phyloP scores from a whole-genome alignment of 805 yeast genomes.

The Starmerella gropengiesseri region DNA sequence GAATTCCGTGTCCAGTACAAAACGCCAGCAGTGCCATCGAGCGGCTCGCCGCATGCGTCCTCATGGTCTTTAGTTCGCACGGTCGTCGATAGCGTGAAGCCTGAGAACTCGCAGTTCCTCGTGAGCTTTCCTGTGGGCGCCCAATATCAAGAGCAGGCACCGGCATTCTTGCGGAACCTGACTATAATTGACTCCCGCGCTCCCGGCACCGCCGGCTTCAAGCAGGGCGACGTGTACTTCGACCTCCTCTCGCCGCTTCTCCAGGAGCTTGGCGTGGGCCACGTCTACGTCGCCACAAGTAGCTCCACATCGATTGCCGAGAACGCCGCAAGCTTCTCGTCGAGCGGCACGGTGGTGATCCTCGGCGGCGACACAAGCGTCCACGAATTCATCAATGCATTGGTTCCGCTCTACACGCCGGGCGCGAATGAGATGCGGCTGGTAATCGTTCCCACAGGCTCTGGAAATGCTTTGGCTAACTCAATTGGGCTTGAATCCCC shows the following conservation, averaged over 20 bases:
- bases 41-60: constrained; percentile 1
- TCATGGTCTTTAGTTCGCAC: constrained; percentile 10
- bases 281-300: constrained; percentile 31
- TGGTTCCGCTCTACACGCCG: constrained; percentile 21
- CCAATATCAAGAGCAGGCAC: constrained; percentile 14
- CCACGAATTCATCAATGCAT: constrained; percentile 57
- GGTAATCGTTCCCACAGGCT: constrained; percentile 57
- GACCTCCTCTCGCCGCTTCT: constrained; percentile 29
- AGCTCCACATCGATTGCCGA: constrained; percentile 26
- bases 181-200: constrained; percentile 30
- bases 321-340: constrained; percentile 27
- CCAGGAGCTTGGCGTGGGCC: constrained; percentile 27
- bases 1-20: constrained; percentile 10
- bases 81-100: constrained; percentile 9
- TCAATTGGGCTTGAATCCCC: constrained; percentile 39
- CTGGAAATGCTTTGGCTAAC: constrained; percentile 72
- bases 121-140: constrained; percentile 16
- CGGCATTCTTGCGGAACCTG: constrained; percentile 24
- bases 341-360: constrained; percentile 41
- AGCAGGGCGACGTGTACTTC: constrained; percentile 24
- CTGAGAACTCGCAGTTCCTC: constrained; percentile 9
- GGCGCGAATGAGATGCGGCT: constrained; percentile 19
- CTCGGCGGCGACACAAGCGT: constrained; percentile 83
- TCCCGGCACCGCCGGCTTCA: constrained; percentile 24
- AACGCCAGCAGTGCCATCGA: neutral